These are phyloP conservation scores for Fusarium nodosum DNA, from an alignment of 2,329 filamentous ascomycete species.

Conservation along the genomic window DNA sequence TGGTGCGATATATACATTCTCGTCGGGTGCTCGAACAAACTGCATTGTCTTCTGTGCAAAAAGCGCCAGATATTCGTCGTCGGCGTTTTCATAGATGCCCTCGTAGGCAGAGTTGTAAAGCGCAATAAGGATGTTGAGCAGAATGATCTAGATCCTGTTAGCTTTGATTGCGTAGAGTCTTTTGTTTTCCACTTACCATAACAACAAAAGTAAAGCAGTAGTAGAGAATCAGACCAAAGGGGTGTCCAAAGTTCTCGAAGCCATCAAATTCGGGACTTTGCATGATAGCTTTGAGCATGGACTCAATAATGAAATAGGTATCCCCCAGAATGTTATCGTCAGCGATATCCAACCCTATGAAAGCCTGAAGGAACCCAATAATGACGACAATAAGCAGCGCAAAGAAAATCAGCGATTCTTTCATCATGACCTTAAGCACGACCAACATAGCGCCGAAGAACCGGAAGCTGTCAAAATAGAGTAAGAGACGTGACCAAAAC, in stretches of 20 bases:
- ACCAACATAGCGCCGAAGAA: conserved; percentile 99
- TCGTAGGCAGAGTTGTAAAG: conserved; percentile 97
- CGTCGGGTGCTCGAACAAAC: conserved; percentile 95
- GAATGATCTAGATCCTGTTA: conserved; percentile 65
- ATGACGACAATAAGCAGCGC: conserved; percentile 87
- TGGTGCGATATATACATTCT: conserved; percentile 97
- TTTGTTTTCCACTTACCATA: conserved; percentile 72
- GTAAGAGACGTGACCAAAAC: conserved; percentile 94
- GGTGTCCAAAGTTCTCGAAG: conserved; percentile 91
- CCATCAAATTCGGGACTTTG: conserved; percentile 89
- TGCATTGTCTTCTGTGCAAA: conserved; percentile 96
- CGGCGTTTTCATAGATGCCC: conserved; percentile 92
- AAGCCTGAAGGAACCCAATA: conserved; percentile 90
- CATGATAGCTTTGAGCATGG: conserved; percentile 92
- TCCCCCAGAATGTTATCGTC: conserved; percentile 79
- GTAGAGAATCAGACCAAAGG: conserved; percentile 95
- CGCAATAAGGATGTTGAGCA: conserved; percentile 96
- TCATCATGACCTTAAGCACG: conserved; percentile 95
- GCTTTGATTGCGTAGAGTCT: not conserved
- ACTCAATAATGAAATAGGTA: conserved; percentile 79
- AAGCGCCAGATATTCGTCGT: conserved; percentile 94
- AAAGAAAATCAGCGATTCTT: conserved; percentile 95
- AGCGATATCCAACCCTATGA: conserved; percentile 89
- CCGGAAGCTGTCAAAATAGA: conserved; percentile 92
- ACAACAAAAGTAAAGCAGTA: conserved; percentile 98